Conservation (phyloP, 345 rosid genomes). For the Anastatica hierochuntica region DNA sequence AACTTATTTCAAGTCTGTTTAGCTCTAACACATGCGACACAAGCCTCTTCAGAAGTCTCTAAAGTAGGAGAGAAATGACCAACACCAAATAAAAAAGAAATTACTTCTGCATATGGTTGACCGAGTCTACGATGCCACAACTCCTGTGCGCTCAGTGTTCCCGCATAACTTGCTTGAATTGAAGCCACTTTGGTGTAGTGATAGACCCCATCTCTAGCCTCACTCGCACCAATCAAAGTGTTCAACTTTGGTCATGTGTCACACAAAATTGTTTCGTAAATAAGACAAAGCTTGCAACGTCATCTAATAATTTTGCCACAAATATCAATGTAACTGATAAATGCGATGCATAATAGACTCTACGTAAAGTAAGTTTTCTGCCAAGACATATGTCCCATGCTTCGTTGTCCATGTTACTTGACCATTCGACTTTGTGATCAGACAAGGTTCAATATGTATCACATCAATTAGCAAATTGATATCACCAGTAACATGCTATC, state of each 20-base stretch:
- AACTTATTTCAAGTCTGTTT: no score
- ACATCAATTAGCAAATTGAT: not conserved
- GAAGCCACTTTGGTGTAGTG: not conserved
- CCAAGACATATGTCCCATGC: not conserved
- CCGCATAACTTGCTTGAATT: not conserved
- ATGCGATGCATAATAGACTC: not conserved
- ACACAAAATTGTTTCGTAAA: not conserved
- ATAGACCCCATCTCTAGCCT: not conserved
- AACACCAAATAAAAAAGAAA: no score
- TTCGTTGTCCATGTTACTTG: not conserved
- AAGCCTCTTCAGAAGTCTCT: no score
- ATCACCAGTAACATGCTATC: not conserved
- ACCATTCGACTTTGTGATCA: not conserved
- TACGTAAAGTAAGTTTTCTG: not conserved
- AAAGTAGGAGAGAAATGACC: no score
- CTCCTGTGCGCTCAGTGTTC: not conserved
- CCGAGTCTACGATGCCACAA: no score
- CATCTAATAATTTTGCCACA: not conserved
- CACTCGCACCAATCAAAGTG: constrained; percentile 1
- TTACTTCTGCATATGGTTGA: no score
- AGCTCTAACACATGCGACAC: no score
- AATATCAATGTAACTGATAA: not conserved
- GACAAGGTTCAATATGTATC: not conserved
- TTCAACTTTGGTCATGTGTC: not conserved
- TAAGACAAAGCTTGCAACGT: not conserved